phyloP scores from a whole-genome alignment of 306 rosid genomes.

The Dalbergia cochinchinensis region DNA sequence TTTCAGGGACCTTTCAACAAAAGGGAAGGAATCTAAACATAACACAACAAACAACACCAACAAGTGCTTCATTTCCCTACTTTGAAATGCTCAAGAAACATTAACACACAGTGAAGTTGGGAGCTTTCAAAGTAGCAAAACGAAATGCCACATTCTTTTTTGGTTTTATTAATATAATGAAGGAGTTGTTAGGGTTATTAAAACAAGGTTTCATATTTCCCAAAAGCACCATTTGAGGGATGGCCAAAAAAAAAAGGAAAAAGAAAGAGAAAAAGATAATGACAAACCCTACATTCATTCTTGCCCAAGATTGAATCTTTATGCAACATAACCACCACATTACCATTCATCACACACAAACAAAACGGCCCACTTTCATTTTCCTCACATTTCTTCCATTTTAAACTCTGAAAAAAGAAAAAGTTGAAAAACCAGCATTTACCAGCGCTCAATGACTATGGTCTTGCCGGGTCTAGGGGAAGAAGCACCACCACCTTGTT shows the following conservation, averaged over 20 bases:
- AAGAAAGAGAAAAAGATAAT: background rate
- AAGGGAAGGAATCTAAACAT: background rate
- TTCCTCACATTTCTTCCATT: background rate
- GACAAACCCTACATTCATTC: background rate
- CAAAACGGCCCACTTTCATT: background rate
- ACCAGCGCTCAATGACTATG: constrained; percentile 41
- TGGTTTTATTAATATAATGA: too few species aligned
- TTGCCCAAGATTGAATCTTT: background rate
- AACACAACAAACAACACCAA: background rate
- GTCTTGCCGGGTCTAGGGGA: background rate
- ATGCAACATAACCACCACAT: background rate
- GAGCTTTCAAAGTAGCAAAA: too few species aligned
- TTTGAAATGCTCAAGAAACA: too few species aligned
- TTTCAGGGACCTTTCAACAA: background rate
- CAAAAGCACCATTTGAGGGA: too few species aligned
- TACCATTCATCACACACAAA: background rate
- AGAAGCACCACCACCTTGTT: background rate
- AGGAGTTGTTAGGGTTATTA: too few species aligned
- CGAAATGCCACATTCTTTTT: background rate
- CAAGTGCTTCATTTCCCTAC: background rate
- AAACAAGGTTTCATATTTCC: too few species aligned
- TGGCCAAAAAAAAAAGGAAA: too few species aligned
- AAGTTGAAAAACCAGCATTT: background rate
- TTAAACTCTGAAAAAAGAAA: background rate
- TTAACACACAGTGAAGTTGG: too few species aligned